Percentiles rank a stretch among this genome's conserved stretches.
Conservation (phyloP, 2,329 filamentous ascomycete genomes). For the Bertia moriformis region DNA sequence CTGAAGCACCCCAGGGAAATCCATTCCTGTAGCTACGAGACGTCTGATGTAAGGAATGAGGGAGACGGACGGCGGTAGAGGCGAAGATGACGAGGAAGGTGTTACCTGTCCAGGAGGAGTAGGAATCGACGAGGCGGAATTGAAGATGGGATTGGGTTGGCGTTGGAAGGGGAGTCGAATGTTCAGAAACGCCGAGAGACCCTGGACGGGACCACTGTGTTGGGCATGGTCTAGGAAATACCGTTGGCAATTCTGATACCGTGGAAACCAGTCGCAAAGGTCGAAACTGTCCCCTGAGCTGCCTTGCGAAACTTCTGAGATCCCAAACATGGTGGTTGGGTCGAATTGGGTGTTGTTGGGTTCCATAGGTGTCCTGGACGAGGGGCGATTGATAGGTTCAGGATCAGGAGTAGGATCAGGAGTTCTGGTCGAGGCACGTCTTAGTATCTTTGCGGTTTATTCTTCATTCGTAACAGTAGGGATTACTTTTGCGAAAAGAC, state of each 20-base stretch:
- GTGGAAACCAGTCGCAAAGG: slow-evolving; percentile 59
- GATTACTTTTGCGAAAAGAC: background rate
- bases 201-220: slow-evolving; percentile 51
- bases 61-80: slow-evolving; percentile 27
- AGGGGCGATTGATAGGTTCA: no score
- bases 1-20: slow-evolving; percentile 50
- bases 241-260: slow-evolving; percentile 54
- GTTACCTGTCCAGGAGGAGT: slow-evolving; percentile 5
- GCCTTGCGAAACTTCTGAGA: background rate
- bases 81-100: slow-evolving; percentile 5
- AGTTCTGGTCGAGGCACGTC: no score
- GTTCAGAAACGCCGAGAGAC: slow-evolving; percentile 56
- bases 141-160: slow-evolving; percentile 23
- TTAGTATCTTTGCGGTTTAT: no score
- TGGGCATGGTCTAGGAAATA: slow-evolving; percentile 63
- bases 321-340: background rate
- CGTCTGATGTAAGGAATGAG: slow-evolving; percentile 58
- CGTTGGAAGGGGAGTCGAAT: slow-evolving; percentile 57
- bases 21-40: slow-evolving; percentile 57
- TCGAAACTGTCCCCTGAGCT: slow-evolving; percentile 21
- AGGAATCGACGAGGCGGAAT: slow-evolving; percentile 16
- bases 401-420: no score
- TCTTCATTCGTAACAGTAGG: no score
- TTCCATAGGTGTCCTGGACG: background rate
- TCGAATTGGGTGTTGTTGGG: background rate